A percentile compares a stretch with the other conserved stretches of the same genome.
Conservation (phyloP, 441 rosid species). For the Gossypium gossypioides region DNA sequence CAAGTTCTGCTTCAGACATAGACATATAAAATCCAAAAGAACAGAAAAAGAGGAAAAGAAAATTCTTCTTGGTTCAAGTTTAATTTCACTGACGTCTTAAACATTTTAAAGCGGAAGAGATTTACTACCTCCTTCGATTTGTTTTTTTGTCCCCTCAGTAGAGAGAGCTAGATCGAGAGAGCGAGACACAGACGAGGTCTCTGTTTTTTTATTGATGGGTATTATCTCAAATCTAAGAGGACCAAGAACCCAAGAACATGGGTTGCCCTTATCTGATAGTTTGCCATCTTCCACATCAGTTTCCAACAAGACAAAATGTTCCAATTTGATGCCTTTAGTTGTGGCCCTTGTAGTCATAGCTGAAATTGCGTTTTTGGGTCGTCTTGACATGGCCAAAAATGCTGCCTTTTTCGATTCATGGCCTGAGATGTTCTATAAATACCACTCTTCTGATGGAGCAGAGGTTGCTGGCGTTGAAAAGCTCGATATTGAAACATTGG, state of each 20-base stretch:
- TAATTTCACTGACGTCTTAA: not conserved
- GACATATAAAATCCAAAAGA: not conserved
- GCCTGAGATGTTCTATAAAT: slow-evolving; percentile 37
- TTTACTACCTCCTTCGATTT: not conserved
- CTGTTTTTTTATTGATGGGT: slow-evolving; percentile 34
- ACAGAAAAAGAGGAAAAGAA: not conserved
- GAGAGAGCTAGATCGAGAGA: not conserved
- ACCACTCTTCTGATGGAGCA: slow-evolving; percentile 11
- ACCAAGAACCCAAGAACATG: slow-evolving; percentile 31
- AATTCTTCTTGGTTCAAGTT: not conserved
- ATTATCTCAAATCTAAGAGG: slow-evolving; percentile 45
- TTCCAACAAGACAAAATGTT: slow-evolving; percentile 39
- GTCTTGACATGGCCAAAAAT: slow-evolving; percentile 63
- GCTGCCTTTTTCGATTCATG: slow-evolving; percentile 54
- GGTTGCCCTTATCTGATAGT: slow-evolving; percentile 25
- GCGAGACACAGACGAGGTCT: not conserved
- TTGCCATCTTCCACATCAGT: slow-evolving; percentile 21
- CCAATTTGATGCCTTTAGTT: slow-evolving; percentile 45
- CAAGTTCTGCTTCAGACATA: not conserved
- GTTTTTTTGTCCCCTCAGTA: not conserved
- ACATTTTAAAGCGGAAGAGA: not conserved
- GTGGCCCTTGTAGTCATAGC: slow-evolving; percentile 59
- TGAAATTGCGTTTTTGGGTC: slow-evolving; percentile 78
- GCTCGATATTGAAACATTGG: slow-evolving; percentile 1
- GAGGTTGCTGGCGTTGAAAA: slow-evolving; percentile 6